Conservation (phyloP, 2,329 filamentous ascomycete genomes). For the Alternaria consortialis region DNA sequence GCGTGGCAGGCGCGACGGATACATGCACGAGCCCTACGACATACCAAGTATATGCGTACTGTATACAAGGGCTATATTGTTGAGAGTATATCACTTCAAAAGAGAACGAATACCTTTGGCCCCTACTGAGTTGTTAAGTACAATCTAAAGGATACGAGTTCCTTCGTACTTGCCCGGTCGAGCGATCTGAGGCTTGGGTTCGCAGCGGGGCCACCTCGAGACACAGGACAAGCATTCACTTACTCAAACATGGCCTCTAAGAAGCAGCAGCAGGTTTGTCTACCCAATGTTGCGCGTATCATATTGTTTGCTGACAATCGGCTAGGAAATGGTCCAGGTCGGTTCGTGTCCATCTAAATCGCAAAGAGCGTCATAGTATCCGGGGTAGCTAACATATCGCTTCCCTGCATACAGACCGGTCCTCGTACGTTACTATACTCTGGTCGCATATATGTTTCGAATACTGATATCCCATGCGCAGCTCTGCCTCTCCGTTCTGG, state of each 20-base stretch:
- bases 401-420: conserved; percentile 43
- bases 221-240: conserved; percentile 10
- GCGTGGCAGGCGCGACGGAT: conserved; percentile 24
- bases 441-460: neutral
- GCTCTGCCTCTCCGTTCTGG: conserved; percentile 92
- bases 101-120: neutral
- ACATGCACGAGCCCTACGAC: conserved; percentile 12
- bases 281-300: neutral
- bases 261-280: conserved; percentile 57
- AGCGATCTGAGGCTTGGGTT: conserved; percentile 20
- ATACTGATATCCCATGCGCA: conserved; percentile 53
- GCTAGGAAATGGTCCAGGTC: conserved; percentile 99
- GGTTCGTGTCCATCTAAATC: conserved; percentile 70
- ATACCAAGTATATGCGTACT: neutral
- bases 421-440: conserved; percentile 43
- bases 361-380: conserved; percentile 36
- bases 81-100: neutral
- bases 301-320: conserved; percentile 30
- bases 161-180: conserved; percentile 9
- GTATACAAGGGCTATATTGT: neutral
- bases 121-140: neutral
- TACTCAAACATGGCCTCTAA: conserved; percentile 54
- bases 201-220: conserved; percentile 26
- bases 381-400: conserved; percentile 50
- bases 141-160: neutral